Evolutionary conservation across 2,329 filamentous ascomycete genomes (phyloP).

Genomic region (Talaromyces piceae): DNA sequence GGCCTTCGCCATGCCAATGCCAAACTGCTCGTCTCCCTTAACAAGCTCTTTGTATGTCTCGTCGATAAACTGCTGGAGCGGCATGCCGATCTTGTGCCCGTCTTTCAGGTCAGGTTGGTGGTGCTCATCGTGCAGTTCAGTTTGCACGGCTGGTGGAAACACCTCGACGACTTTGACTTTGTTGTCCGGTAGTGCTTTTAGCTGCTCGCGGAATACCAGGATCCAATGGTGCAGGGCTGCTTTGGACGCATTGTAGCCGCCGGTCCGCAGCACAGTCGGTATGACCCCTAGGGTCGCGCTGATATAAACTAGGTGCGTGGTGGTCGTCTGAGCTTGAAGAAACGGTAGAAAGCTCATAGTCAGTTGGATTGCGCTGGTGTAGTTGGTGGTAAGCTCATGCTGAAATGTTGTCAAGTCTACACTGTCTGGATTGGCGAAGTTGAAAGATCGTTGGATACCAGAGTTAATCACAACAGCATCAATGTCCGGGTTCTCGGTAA

Average conservation of each 20-base stretch:
- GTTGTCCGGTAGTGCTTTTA: conserved; percentile 31
- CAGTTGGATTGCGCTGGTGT: conserved; percentile 42
- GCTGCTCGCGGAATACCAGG: conserved; percentile 44
- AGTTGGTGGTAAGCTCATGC: conserved; percentile 46
- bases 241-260: conserved; percentile 51
- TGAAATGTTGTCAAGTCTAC: conserved; percentile 39
- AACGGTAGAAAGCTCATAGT: conserved; percentile 45
- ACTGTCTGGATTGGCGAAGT: conserved; percentile 43
- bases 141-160: conserved; percentile 50
- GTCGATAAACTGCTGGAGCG: conserved; percentile 45
- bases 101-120: conserved; percentile 48
- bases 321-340: conserved; percentile 38
- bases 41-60: conserved; percentile 42
- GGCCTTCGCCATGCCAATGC: conserved; percentile 36
- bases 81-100: conserved; percentile 47
- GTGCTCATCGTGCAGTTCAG: conserved; percentile 48
- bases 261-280: conserved; percentile 26
- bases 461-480: conserved; percentile 48
- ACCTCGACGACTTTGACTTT: conserved; percentile 50
- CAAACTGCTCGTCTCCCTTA: conserved; percentile 45
- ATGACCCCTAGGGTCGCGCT: conserved; percentile 3
- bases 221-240: conserved; percentile 50
- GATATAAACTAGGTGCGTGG: conserved; percentile 36
- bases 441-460: conserved; percentile 45
- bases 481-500: conserved; percentile 41